Evolutionary conservation across 208 protist genomes (phyloP).

Genomic region (Wallacemonas sp.): DNA sequence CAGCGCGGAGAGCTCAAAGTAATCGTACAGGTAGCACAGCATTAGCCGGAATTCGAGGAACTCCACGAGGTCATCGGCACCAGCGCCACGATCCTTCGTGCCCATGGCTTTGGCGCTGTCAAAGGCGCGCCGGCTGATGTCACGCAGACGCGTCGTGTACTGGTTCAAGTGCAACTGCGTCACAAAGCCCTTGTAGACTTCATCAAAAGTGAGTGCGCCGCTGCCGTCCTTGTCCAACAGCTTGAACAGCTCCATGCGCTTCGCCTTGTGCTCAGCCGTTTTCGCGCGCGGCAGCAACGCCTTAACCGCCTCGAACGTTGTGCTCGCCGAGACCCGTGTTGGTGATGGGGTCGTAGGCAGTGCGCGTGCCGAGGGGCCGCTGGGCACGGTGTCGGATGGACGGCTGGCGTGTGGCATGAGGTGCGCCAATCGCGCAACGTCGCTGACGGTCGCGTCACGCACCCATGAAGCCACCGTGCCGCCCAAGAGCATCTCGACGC

Average conservation of each 20-base stretch:
- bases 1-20: slow-evolving; percentile 35
- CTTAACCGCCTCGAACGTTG: too few relatives aligned
- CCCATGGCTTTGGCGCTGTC: slow-evolving; percentile 40
- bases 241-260: slow-evolving; percentile 39
- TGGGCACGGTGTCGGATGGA: background rate
- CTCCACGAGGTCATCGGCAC: slow-evolving; percentile 30
- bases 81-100: slow-evolving; percentile 16
- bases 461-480: slow-evolving; percentile 23
- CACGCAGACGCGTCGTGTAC: slow-evolving; percentile 19
- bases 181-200: slow-evolving; percentile 24
- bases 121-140: slow-evolving; percentile 31
- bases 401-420: slow-evolving; percentile 6
- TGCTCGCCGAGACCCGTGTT: too few relatives aligned
- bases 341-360: too few relatives aligned
- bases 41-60: slow-evolving; percentile 49
- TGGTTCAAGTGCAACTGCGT: slow-evolving; percentile 26
- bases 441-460: slow-evolving; percentile 14
- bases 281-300: background rate
- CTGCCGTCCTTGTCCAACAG: slow-evolving; percentile 49
- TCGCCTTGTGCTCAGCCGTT: slow-evolving; percentile 9
- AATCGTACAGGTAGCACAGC: slow-evolving; percentile 20
- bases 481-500: slow-evolving; percentile 40
- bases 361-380: too few relatives aligned
- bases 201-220: slow-evolving; percentile 34
- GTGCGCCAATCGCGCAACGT: slow-evolving; percentile 19